These are phyloP conservation scores for Suhomyces bribrorum DNA, from an alignment of 1,139 yeast genomes.

Conservation along the genomic window DNA sequence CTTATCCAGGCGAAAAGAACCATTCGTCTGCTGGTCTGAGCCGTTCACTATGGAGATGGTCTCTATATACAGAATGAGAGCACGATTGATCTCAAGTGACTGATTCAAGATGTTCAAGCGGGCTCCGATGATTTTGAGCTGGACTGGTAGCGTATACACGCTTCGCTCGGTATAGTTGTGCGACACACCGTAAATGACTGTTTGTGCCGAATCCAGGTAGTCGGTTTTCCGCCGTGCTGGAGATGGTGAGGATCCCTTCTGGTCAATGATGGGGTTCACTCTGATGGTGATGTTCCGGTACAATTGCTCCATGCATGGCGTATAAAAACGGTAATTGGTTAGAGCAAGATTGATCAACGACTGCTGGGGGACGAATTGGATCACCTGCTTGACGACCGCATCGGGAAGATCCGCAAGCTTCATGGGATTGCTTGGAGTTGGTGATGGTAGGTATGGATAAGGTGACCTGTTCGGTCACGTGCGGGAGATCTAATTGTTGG, in stretches of 20 bases:
- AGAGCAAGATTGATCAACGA: conserved; percentile 35
- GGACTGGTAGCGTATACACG: conserved; percentile 13
- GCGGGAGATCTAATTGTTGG: too few species aligned
- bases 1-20: conserved; percentile 7
- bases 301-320: conserved; percentile 34
- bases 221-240: conserved; percentile 20
- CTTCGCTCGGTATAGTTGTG: conserved; percentile 13
- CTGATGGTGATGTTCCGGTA: conserved; percentile 33
- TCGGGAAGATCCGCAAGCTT: conserved; percentile 19
- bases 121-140: conserved; percentile 30
- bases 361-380: conserved; percentile 36
- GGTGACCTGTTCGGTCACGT: too few species aligned
- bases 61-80: conserved; percentile 24
- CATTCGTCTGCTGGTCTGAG: conserved; percentile 4
- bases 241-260: conserved; percentile 6
- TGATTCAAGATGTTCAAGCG: conserved; percentile 29
- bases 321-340: conserved; percentile 39
- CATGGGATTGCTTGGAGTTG: not conserved
- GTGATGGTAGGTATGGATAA: too few species aligned
- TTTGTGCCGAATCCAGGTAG: conserved; percentile 25
- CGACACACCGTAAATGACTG: conserved; percentile 29
- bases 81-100: conserved; percentile 32
- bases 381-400: conserved; percentile 18
- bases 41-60: conserved; percentile 22
- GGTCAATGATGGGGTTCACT: conserved; percentile 24